A percentile compares a stretch with the other conserved stretches of the same genome.
These are phyloP conservation scores for Ceratocystis eucalypticola DNA, from an alignment of 2,329 filamentous ascomycete genomes.

Conservation along the genomic window DNA sequence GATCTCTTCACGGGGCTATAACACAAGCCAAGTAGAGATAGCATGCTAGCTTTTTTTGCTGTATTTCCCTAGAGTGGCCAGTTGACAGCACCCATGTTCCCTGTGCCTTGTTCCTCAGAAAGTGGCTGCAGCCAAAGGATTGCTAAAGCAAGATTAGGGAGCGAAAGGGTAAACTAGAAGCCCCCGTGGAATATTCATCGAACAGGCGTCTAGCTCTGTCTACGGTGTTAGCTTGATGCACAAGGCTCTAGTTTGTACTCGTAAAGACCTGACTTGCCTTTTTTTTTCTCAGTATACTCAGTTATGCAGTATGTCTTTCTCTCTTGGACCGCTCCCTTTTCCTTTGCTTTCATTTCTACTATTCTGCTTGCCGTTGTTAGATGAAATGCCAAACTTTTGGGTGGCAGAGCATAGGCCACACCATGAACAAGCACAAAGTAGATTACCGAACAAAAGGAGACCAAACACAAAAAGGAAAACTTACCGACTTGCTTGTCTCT, in stretches of 20 bases:
- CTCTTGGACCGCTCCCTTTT: background rate
- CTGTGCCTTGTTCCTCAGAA: background rate
- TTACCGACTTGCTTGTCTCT: background rate
- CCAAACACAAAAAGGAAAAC: background rate
- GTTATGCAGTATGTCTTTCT: background rate
- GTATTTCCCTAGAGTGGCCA: background rate
- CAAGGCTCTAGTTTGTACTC: too few species aligned
- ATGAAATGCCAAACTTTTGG: background rate
- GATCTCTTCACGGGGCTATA: background rate
- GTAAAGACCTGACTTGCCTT: too few species aligned
- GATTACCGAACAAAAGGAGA: background rate
- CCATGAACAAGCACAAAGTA: background rate
- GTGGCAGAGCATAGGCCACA: background rate
- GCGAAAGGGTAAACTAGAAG: background rate
- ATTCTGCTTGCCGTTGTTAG: background rate
- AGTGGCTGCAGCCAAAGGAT: background rate
- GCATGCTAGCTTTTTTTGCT: background rate
- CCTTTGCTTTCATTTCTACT: too few species aligned
- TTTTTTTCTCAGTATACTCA: too few species aligned
- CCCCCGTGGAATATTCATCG: too few species aligned
- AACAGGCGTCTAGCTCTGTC: too few species aligned
- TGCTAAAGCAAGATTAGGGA: background rate
- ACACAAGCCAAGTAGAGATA: background rate
- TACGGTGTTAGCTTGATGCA: too few species aligned
- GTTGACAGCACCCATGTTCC: background rate